phyloP scores from a whole-genome alignment of 1,284 basidiomycete genomes.

The Leucoagaricus sp. region DNA sequence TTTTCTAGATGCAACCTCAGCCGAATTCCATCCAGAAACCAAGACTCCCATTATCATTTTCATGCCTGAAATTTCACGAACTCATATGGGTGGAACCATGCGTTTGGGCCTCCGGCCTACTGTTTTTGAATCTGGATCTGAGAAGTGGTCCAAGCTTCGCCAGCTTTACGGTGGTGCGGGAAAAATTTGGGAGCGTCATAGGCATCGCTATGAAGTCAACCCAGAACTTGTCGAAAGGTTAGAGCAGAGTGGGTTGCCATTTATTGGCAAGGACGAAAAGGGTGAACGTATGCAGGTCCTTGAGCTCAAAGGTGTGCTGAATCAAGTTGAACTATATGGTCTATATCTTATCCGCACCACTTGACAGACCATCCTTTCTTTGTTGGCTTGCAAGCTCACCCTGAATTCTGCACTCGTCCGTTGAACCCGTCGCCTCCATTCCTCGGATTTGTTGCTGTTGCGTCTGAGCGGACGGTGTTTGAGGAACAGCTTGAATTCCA shows the following conservation, averaged over 20 bases:
- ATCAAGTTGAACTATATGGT: slow-evolving; percentile 1
- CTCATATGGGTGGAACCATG: slow-evolving; percentile 99
- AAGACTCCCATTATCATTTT: slow-evolving; percentile 86
- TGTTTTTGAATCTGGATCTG: slow-evolving; percentile 72
- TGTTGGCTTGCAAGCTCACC: slow-evolving; percentile 94
- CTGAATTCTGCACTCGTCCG: slow-evolving; percentile 98
- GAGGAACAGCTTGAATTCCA: slow-evolving; percentile 79
- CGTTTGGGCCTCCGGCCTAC: slow-evolving; percentile 94
- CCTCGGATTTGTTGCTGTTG: slow-evolving; percentile 93
- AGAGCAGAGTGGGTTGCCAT: slow-evolving; percentile 74
- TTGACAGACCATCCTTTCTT: slow-evolving; percentile 90
- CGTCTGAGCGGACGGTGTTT: slow-evolving; percentile 66
- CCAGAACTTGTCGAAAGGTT: slow-evolving; percentile 83
- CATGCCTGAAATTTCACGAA: slow-evolving; percentile 99
- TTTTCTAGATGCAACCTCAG: slow-evolving; percentile 79
- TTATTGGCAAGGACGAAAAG: slow-evolving; percentile 93
- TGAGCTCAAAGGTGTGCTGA: slow-evolving; percentile 73
- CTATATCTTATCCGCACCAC: not conserved
- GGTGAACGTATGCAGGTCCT: slow-evolving; percentile 98
- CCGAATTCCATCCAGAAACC: slow-evolving; percentile 71
- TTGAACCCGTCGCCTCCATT: slow-evolving; percentile 97
- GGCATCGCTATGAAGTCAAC: slow-evolving; percentile 98
- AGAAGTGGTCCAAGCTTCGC: slow-evolving; percentile 69
- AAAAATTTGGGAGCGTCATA: slow-evolving; percentile 95
- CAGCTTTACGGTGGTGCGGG: slow-evolving; percentile 84